Evolutionary conservation across 495 filamentous ascomycete species (phyloP), one percentile per base, ranked within the genome.

Genomic region (Choiromyces venosus): DNA sequence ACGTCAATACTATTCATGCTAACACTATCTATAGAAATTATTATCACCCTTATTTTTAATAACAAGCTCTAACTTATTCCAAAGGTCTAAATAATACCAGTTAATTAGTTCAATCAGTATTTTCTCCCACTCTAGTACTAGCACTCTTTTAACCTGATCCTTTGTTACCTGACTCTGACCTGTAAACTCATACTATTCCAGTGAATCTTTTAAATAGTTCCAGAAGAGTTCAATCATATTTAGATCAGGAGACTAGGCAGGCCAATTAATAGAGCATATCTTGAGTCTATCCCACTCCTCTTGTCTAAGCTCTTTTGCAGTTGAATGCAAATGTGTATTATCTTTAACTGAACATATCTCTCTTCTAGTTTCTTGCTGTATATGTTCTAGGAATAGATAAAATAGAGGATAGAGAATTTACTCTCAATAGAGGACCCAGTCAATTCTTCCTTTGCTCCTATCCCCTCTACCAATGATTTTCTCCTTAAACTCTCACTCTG

Each of bases 141-240:
- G 14, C 7, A 33, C 18, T 5, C 29, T 12, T 33, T 64, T 65
- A 0, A 69, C 44, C 21, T 65, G 42, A 14, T 38, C 10, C 21
- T 61, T 29, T 16, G 44, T 33, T 0, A 1, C n/a, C 9, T 69
- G 21, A 36, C 67, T 69, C 29, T 68, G 38, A 5, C 52, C 72
- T 0, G 44, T 38, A 7, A 73, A 67, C 16, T 68, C 52, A 37
- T 69, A 39, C 37, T 73, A 12, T n/a, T 29, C 46, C 35, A 71
- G 38, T 8, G 35, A 65, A 39, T 71, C 69, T 21, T 73, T 69
- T 21, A 67, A 10, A 29, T 46, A 37, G 38, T 37, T 40, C 71
- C 71, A 73, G 2, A 73, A 36, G 0, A 42, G 66, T 29, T 73
- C 71, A 40, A 73, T 69, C n/a, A 68, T 73, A 40, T 69, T 73